Evolutionary conservation across 192 early-diverging fungal species (phyloP), one percentile per base, ranked within the genome.

Genomic region (Linnemannia hyalina): DNA sequence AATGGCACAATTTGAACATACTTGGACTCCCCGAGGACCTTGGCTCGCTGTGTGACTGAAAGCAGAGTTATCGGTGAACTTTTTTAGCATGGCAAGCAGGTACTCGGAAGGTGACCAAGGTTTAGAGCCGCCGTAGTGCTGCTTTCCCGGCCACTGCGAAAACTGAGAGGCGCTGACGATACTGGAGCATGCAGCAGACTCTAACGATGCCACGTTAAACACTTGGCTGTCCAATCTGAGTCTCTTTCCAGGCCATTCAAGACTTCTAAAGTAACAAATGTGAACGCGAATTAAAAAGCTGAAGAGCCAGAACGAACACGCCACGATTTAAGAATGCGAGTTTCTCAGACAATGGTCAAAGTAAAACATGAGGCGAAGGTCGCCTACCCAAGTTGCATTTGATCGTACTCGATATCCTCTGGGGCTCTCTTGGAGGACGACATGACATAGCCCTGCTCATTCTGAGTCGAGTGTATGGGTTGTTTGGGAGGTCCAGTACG

Each of bases 1-100:
- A 65, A 46, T 46, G 44, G 10, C 32, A 41, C 22, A 41, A 18
- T 23, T 23, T 8, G 20, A 22, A 23, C 26, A 16, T 75, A 86
- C 84, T 65, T 75, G 78, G 15, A 86, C 80, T 3, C 84, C 84
- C 0, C 79, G 54, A 6, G 84, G 77, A 6, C 75, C 84, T 55
- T 86, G 84, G 44, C 84, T 81, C 0, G 80, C 73, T 32, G 78
- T 54, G 13, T 69, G 69, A 22, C 55, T 73, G 40, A 73, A 26
- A 29, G 80, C 44, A 13, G 72, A 72, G n/a, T 47, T 36, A n/a
- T 54, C 71, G 15, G 63, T 76, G 47, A 72, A 76, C 52, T 57
- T 60, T 32, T 70, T 77, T 22, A 86, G 13, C 49, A 73, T 75
- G 0, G 8, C 23, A 6, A 78, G 60, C 15, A 86, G 68, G 0